Percentiles rank a stretch among this genome's conserved stretches.
Conservation (phyloP, 345 rosid genomes). For the Trapa bicornis region DNA sequence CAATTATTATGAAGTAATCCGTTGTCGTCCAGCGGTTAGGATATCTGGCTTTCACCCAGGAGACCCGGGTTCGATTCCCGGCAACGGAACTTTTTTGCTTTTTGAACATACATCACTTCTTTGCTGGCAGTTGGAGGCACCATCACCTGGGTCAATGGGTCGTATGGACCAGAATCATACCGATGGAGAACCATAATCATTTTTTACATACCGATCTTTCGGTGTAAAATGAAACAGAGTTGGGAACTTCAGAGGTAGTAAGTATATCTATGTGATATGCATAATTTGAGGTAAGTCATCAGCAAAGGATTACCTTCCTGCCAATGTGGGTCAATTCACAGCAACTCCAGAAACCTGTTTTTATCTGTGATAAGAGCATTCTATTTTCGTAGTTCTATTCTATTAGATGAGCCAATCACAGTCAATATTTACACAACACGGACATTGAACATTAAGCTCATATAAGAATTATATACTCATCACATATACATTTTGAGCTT, state of each 20-base stretch:
- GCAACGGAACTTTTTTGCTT: conserved; percentile 1
- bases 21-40: conserved; percentile 98
- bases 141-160: no score
- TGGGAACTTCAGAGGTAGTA: no score
- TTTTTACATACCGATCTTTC: no score
- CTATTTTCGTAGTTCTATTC: not conserved
- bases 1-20: not conserved
- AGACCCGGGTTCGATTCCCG: conserved; percentile 99
- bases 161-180: no score
- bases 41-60: conserved; percentile 96
- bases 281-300: no score
- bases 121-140: no score
- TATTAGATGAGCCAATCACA: not conserved
- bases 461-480: not conserved
- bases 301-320: no score
- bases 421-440: not conserved
- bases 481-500: not conserved
- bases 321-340: no score
- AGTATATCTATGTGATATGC: no score
- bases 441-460: not conserved
- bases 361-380: not conserved
- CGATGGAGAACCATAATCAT: no score
- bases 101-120: no score
- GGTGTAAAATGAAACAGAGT: no score
- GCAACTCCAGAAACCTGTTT: not conserved